Conservation (phyloP, 305 asterid genomes). For the Rubia balearica region DNA sequence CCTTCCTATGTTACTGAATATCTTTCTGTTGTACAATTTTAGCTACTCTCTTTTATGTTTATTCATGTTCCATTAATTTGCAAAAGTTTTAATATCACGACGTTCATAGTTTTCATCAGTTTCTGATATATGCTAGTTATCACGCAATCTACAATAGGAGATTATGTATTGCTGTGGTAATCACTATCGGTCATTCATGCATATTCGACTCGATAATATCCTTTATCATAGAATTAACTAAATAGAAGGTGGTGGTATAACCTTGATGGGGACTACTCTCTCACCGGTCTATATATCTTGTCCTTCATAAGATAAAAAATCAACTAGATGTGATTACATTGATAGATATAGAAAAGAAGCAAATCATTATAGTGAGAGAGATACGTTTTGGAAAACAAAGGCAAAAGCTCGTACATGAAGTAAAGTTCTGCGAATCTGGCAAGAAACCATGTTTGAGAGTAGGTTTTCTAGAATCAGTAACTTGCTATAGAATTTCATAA, state of each 20-base stretch:
- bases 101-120: background rate
- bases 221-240: background rate
- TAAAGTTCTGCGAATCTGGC: background rate
- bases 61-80: no score
- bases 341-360: constrained; percentile 24
- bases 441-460: background rate
- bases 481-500: background rate
- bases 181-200: background rate
- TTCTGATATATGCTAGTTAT: background rate
- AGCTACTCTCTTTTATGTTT: background rate
- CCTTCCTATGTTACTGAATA: background rate
- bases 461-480: background rate
- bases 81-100: no score
- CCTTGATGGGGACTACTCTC: constrained; percentile 92
- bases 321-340: constrained; percentile 67
- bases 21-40: background rate
- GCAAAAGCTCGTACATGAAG: background rate
- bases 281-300: constrained; percentile 96
- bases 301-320: constrained; percentile 85
- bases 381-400: background rate
- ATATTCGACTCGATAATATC: background rate
- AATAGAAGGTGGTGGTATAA: constrained; percentile 15
- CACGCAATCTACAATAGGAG: background rate
- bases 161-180: background rate
- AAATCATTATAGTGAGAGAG: background rate